Evolutionary conservation across 495 filamentous ascomycete genomes (phyloP).

Genomic region (Aspergillus nidulans): DNA sequence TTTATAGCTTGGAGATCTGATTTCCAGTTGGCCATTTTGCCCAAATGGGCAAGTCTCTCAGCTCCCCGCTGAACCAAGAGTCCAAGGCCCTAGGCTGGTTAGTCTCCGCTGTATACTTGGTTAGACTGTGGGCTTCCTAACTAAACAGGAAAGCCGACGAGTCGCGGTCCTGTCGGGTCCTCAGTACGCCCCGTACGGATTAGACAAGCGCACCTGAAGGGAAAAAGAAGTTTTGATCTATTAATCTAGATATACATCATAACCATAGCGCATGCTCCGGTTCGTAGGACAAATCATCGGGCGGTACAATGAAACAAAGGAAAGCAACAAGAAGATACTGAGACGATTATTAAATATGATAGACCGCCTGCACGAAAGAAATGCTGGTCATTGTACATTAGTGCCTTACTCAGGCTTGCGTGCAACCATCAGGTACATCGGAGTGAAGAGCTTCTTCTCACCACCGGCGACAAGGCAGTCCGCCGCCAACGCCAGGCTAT

Average conservation of each 20-base stretch:
- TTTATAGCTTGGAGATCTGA: not conserved
- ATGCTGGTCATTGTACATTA: conserved; percentile 12
- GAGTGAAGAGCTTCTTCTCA: conserved; percentile 91
- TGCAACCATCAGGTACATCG: conserved; percentile 98
- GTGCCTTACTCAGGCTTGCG: conserved; percentile 66
- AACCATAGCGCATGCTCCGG: conserved; percentile 19
- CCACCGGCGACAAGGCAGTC: conserved; percentile 89
- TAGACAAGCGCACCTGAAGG: not conserved
- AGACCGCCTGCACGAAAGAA: conserved; percentile 17
- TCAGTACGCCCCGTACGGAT: not conserved
- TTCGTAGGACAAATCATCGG: conserved; percentile 16
- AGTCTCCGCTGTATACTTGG: not conserved
- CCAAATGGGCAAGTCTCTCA: not conserved
- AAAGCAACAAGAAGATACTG: conserved; percentile 4
- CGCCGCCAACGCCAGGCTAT: conserved; percentile 75
- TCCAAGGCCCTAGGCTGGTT: not conserved
- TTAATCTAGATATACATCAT: conserved; percentile 17
- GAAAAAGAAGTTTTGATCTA: conserved; percentile 1
- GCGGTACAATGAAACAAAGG: conserved; percentile 21
- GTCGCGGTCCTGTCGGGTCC: not conserved
- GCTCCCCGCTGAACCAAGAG: not conserved
- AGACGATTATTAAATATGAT: conserved; percentile 18
- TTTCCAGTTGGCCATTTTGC: not conserved
- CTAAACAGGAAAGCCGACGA: not conserved
- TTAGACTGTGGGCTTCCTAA: not conserved